A percentile compares a stretch with the other conserved stretches of the same genome.
Evolutionary conservation across 1,284 basidiomycete species (phyloP).

Genomic region (Trametes versicolor): DNA sequence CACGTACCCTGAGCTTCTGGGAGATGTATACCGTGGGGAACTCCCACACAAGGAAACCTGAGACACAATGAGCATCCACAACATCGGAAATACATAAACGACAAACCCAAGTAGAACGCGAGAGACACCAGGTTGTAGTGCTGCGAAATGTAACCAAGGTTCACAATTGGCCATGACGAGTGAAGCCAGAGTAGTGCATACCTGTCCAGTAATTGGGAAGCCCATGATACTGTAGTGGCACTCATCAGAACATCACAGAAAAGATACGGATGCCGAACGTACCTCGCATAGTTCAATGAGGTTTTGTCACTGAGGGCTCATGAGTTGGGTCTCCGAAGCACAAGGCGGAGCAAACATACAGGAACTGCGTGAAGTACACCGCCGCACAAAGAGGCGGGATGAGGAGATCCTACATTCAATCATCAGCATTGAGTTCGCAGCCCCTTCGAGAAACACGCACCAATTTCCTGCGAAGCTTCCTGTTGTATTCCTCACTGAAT

Average conservation of each 20-base stretch:
- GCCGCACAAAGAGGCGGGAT: slow-evolving; percentile 72
- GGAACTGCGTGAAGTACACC: slow-evolving; percentile 73
- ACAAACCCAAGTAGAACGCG: slow-evolving; percentile 67
- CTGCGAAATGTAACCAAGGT: slow-evolving; percentile 38
- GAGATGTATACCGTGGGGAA: slow-evolving; percentile 75
- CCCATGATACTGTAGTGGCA: slow-evolving; percentile 63
- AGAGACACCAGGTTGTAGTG: slow-evolving; percentile 73
- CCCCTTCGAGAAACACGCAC: slow-evolving; percentile 46
- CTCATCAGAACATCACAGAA: slow-evolving; percentile 6
- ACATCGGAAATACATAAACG: slow-evolving; percentile 1
- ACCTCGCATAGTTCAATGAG: slow-evolving; percentile 74
- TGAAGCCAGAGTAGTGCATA: slow-evolving; percentile 29
- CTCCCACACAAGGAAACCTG: slow-evolving; percentile 70
- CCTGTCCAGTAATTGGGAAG: slow-evolving; percentile 69
- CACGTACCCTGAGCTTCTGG: slow-evolving; percentile 49
- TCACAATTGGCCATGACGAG: not conserved
- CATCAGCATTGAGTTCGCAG: not conserved
- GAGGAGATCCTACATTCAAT: slow-evolving; percentile 55
- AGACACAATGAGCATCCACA: not conserved
- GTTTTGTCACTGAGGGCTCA: slow-evolving; percentile 65
- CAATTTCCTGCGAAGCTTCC: slow-evolving; percentile 64
- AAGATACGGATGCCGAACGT: slow-evolving; percentile 8
- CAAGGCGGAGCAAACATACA: slow-evolving; percentile 50
- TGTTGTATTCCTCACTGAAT: slow-evolving; percentile 71
- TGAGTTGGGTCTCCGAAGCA: not conserved